Evolutionary conservation across 1,284 basidiomycete species (phyloP).

Genomic region (Ustilago lituana): DNA sequence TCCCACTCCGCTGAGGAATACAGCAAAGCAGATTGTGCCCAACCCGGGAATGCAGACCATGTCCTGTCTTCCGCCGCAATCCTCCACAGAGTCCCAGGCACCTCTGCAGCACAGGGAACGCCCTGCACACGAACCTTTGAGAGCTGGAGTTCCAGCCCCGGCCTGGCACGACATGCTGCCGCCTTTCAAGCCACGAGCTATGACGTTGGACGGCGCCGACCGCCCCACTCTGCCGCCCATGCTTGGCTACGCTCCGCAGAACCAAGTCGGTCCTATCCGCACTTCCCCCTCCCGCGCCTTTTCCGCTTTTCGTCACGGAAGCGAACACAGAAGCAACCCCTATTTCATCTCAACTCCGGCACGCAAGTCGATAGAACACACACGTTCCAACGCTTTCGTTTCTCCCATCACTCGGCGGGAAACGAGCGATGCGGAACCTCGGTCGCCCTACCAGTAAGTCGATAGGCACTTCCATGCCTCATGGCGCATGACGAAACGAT

Average conservation of each 20-base stretch:
- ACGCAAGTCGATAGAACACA: constrained; percentile 7
- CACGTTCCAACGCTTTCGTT: constrained; percentile 1
- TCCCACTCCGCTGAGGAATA: not conserved
- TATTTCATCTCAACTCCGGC: constrained; percentile 13
- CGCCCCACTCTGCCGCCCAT: constrained; percentile 29
- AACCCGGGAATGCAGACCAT: not conserved
- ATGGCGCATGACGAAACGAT: too few species aligned
- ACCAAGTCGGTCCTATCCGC: constrained; percentile 21
- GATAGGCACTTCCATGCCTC: too few species aligned
- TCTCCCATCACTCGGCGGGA: constrained; percentile 2
- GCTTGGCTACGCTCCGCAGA: constrained; percentile 1
- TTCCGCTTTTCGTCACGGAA: constrained; percentile 6
- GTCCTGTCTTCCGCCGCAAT: not conserved
- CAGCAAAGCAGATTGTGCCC: not conserved
- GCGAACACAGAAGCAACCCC: constrained; percentile 23
- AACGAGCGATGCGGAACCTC: not conserved
- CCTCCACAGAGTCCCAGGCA: not conserved
- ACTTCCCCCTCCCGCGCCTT: constrained; percentile 1
- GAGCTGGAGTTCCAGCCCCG: not conserved
- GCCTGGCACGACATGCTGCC: constrained; percentile 6
- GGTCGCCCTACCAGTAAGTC: constrained; percentile 24
- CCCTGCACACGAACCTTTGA: not conserved
- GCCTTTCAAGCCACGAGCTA: constrained; percentile 19
- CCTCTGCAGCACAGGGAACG: not conserved
- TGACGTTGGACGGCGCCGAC: constrained; percentile 16